Evolutionary conservation across 352 stramenopile genomes (phyloP).

Genomic region (Phytophthora pluvialis): DNA sequence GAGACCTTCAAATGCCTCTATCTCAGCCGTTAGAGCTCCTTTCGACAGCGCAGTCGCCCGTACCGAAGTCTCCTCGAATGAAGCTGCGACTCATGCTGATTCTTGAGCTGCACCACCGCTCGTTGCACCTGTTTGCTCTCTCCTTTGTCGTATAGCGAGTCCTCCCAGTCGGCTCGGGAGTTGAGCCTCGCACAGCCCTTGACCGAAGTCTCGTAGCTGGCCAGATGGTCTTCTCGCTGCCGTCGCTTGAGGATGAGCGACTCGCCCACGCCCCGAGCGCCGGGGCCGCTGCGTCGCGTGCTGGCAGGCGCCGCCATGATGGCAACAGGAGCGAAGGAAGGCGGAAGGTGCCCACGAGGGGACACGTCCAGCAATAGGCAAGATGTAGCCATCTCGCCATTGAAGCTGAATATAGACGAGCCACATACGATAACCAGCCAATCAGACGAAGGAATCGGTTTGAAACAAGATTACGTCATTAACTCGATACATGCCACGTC

Average conservation of each 20-base stretch:
- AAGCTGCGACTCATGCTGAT: slow-evolving; percentile 79
- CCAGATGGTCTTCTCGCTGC: slow-evolving; percentile 69
- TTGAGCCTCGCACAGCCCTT: slow-evolving; percentile 57
- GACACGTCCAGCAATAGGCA: neutral
- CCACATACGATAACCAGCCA: neutral
- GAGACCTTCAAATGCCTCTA: neutral
- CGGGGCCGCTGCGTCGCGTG: slow-evolving; percentile 8
- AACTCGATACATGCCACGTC: neutral
- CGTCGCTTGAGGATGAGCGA: slow-evolving; percentile 76
- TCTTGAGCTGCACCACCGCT: slow-evolving; percentile 58
- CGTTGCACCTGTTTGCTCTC: slow-evolving; percentile 57
- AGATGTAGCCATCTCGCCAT: slow-evolving; percentile 16
- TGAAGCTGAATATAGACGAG: slow-evolving; percentile 15
- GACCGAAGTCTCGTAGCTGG: slow-evolving; percentile 60
- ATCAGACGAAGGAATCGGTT: no score
- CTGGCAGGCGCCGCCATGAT: slow-evolving; percentile 24
- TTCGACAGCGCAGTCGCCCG: neutral
- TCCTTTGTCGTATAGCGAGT: slow-evolving; percentile 59
- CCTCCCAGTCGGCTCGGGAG: slow-evolving; percentile 75
- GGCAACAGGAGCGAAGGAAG: neutral
- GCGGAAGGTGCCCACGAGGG: slow-evolving; percentile 7
- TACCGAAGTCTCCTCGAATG: slow-evolving; percentile 64
- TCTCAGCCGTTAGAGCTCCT: slow-evolving; percentile 2
- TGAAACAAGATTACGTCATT: slow-evolving; percentile 1
- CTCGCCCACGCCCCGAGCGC: slow-evolving; percentile 67